Evolutionary conservation across 257 asterid species (phyloP), one percentile per base, ranked within the genome.

Genomic region (Rehmannia glutinosa): DNA sequence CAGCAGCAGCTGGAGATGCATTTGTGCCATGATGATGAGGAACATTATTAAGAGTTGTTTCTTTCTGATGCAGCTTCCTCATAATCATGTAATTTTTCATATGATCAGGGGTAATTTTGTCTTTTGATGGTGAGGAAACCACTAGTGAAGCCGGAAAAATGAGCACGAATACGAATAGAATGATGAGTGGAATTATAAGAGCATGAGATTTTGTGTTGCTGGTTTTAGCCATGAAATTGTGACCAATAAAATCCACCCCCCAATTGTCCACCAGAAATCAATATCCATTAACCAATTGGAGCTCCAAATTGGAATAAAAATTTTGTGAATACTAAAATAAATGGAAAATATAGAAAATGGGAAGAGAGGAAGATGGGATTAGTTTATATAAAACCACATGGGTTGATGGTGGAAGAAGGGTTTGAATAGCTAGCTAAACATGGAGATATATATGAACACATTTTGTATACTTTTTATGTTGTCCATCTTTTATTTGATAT

Each of bases 211-310:
- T 53, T 67, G 75, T 38, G 73, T 33, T 3, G 38, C 32, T 62
- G 43, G 73, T 62, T 79, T 69, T 82, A 74, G 88, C 95, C 96
- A 91, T 88, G 93, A 84, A 72, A 78, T 3, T 62, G 76, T 80
- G 76, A 83, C 64, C 62, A 74, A 84, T 75, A 77, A 73, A 54
- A 72, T 76, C 89, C 95, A 83, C 87, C 96, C 96, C 93, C 90
- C 81, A 84, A 65, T 73, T 54, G 58, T 33, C 47, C 66, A 69
- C 77, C 76, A 79, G 89, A 72, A 76, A 73, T 73, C 96, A 81
- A 90, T 81, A 87, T 86, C 97, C 97, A 90, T 90, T 76, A 86
- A 90, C 97, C 89, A 77, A 68, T 45, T 79, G 80, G 27, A 72
- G 71, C 84, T 15, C 92, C 86, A 72, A 85, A 66, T 35, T 74